Percentiles rank a stretch among this genome's conserved stretches.
Evolutionary conservation across 257 asterid species (phyloP).

Genomic region (Solanum stenotomum): DNA sequence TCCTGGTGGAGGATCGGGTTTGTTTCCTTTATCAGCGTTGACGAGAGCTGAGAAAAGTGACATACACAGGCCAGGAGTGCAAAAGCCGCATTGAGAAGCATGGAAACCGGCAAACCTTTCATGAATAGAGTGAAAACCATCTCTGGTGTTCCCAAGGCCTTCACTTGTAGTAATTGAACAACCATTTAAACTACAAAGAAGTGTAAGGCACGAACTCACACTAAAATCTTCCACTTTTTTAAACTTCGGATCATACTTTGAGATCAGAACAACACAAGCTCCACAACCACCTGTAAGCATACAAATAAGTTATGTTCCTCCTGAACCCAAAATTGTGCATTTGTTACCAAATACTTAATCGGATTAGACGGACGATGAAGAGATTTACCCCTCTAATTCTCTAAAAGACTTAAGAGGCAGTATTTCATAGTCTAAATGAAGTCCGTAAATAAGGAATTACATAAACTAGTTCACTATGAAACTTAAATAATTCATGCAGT

Average conservation of each 20-base stretch:
- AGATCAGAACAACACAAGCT: slow-evolving; percentile 64
- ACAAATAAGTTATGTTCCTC: not conserved
- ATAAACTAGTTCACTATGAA: too few relatives aligned
- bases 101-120: slow-evolving; percentile 68
- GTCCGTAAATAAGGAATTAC: not conserved
- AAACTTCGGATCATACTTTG: slow-evolving; percentile 35
- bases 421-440: not conserved
- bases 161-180: slow-evolving; percentile 64
- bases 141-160: slow-evolving; percentile 68
- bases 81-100: slow-evolving; percentile 79
- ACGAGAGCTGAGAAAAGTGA: slow-evolving; percentile 61
- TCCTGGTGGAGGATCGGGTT: slow-evolving; percentile 33
- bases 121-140: slow-evolving; percentile 73
- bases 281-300: slow-evolving; percentile 67
- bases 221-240: slow-evolving; percentile 29
- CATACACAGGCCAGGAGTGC: slow-evolving; percentile 81
- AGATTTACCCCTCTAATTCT: not conserved
- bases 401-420: not conserved
- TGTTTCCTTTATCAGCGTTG: slow-evolving; percentile 33
- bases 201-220: slow-evolving; percentile 63
- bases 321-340: not conserved
- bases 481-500: not conserved
- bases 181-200: slow-evolving; percentile 57
- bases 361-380: not conserved
- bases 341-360: not conserved